A percentile compares a stretch with the other conserved stretches of the same genome.
Evolutionary conservation across 352 stramenopile species (phyloP).

Genomic region (Stephanocyclus meneghinianus): DNA sequence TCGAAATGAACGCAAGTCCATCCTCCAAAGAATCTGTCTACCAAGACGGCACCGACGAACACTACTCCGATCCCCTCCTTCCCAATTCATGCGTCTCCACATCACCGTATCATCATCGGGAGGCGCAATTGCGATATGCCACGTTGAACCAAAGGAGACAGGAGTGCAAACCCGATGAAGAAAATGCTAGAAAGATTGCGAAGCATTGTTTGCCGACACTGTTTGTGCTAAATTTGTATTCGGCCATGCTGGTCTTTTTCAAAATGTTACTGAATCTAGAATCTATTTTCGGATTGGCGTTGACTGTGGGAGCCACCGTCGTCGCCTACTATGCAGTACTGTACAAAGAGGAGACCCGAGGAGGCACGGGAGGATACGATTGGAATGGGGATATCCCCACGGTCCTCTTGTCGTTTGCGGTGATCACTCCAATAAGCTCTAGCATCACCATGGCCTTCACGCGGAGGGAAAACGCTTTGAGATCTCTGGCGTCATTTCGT

Average conservation of each 20-base stretch:
- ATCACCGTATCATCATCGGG: constrained; percentile 24
- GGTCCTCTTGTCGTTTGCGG: constrained; percentile 68
- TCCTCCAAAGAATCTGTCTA: background rate
- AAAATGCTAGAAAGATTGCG: constrained; percentile 21
- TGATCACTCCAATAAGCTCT: constrained; percentile 60
- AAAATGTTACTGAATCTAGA: constrained; percentile 52
- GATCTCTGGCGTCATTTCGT: constrained; percentile 45
- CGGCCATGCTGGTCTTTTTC: constrained; percentile 49
- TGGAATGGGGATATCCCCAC: constrained; percentile 40
- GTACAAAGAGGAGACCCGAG: constrained; percentile 9
- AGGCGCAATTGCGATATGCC: constrained; percentile 2
- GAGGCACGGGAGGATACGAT: constrained; percentile 31
- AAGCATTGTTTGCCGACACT: constrained; percentile 21
- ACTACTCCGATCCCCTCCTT: constrained; percentile 5
- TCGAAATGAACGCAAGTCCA: background rate
- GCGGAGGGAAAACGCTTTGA: constrained; percentile 54
- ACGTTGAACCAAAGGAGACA: constrained; percentile 10
- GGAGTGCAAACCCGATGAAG: constrained; percentile 3
- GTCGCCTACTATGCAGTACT: constrained; percentile 29
- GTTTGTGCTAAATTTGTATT: constrained; percentile 43
- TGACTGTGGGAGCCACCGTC: constrained; percentile 60
- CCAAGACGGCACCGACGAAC: background rate
- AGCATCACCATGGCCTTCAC: constrained; percentile 63
- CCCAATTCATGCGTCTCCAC: constrained; percentile 17
- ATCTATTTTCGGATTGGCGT: constrained; percentile 48